A percentile compares a stretch with the other conserved stretches of the same genome.
These are phyloP conservation scores for Candida tunisiensis DNA, from an alignment of 1,139 yeast genomes.

Conservation along the genomic window DNA sequence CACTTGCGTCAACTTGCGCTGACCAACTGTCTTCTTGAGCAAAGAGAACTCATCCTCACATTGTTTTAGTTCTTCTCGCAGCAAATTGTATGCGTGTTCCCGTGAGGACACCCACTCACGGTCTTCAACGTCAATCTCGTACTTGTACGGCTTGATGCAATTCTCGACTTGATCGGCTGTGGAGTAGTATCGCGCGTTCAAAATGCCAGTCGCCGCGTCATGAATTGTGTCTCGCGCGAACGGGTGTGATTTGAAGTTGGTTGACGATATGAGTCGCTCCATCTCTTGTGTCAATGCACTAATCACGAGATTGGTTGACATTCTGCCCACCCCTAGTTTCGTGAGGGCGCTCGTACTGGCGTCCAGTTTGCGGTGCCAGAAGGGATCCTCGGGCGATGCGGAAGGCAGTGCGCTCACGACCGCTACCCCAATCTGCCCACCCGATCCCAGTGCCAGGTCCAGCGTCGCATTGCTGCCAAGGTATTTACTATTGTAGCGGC, in stretches of 20 bases:
- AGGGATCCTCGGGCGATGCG: conserved; percentile 48
- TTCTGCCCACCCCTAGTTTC: conserved; percentile 83
- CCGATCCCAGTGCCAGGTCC: neutral
- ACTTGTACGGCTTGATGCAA: conserved; percentile 93
- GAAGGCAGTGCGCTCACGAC: conserved; percentile 33
- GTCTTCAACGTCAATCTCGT: conserved; percentile 91
- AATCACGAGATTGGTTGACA: conserved; percentile 70
- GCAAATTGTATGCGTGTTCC: conserved; percentile 54
- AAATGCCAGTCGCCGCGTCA: conserved; percentile 71
- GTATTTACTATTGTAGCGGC: neutral
- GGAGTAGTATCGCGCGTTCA: conserved; percentile 64
- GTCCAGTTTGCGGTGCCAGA: conserved; percentile 83
- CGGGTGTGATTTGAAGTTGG: conserved; percentile 72
- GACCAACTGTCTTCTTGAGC: conserved; percentile 64
- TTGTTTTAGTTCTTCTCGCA: conserved; percentile 76
- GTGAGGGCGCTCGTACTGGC: conserved; percentile 71
- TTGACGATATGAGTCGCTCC: conserved; percentile 50
- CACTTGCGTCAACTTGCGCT: conserved; percentile 68
- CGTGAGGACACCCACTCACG: conserved; percentile 81
- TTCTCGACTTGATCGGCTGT: conserved; percentile 98
- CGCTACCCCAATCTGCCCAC: conserved; percentile 23
- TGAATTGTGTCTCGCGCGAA: conserved; percentile 65
- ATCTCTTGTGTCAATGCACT: conserved; percentile 67
- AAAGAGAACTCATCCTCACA: conserved; percentile 49
- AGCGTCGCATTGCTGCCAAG: neutral